Base-by-base conservation (phyloP, 352 stramenopile species). In the Globisporangium yorkense region DNA sequence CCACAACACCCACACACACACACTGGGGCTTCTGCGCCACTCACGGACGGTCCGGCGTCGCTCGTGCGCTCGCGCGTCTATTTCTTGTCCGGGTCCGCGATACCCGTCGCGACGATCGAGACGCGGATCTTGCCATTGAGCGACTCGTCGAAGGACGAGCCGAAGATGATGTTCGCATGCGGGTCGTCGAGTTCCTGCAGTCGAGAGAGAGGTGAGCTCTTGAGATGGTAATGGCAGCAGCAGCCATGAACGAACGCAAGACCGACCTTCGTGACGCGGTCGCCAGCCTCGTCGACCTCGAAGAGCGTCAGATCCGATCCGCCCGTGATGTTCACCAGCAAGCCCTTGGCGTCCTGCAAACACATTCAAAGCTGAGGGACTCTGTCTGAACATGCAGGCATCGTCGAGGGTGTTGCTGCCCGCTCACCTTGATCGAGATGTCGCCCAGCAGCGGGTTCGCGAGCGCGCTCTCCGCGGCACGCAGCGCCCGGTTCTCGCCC, bases 241-340 rank as follows among this genome's bases (percentile, higher is more conserved):
- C 24, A 13, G 10, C 37, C 10, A 5, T 13, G 9, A 12, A 16
- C 9, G 1, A 4, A 4, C 1, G 10, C 13, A 41, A 18, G 33
- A 55, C 39, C 35, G 27, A 78, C 70, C 63, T 80, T 69, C 6
- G 84, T 97, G 53, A 97, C 83, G 47, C 87, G 80, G 31, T 93
- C 85, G 7, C 84, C 86, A 16, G 88, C 88, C 56, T 93, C 80
- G 57, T 97, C 87, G 31, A 96, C 88, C 66, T 97, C 88, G 62
- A 96, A 93, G 35, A 99, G 76, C 58, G 87, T 97, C 75, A 98
- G 72, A 63, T 98, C 94, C 16, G 84, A 82, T 44, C 93, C 92
- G 20, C 94, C 94, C 7, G 89, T 97, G 63, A 98, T 98, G 68
- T 97, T 98, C 51, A 98, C 88, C 51, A 98, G 81, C 76, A 98